Base-by-base conservation (phyloP, 2,329 filamentous ascomycete genomes). In the Penicillium sp. region DNA sequence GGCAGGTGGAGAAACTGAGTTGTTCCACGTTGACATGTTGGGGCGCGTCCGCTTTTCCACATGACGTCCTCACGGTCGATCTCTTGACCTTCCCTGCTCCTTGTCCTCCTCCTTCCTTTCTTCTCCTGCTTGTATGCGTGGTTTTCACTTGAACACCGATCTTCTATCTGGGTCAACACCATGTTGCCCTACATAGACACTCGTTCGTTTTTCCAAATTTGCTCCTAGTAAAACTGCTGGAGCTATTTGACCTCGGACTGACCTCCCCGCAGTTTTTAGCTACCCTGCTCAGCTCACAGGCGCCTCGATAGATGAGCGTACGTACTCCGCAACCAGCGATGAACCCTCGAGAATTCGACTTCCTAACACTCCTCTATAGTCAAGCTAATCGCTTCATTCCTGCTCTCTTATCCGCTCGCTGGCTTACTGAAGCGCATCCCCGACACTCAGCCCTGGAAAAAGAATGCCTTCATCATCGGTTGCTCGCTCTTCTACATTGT, bases 391-490 rank as follows among this genome's bases (percentile, higher is more conserved):
- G 89, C 88, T 74, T 92, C 91, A 6, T 96, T 98, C 76, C 83
- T 99, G 52, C 78, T 97, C 42, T 98, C 95, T 11, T 99, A 96
- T 73, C 95, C 95, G 2, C 84, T 99, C 57, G 92, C 95, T 52
- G 95, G 85, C 26, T 76, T 96, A 28, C 84, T 99, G 8, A 99
- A 99, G 78, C 87, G 95, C 56, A 84, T 99, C 22, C 94, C 95
- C 35, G 95, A 99, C 79, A 80, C 86, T 52, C 88, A 89, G 55
- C 94, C 94, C 57, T 88, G 87, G 70, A 85, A 87, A 70, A 98
- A 98, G 80, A 98, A 98, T 76, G 73, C 88, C 16, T 98, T 97
- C 78, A 92, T 90, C 63, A 89, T 98, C 66, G 80, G 82, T 30
- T 87, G 92, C 16, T 91, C 91, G 4, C 75, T 95, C 26, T 98